A percentile compares a stretch with the other conserved stretches of the same genome.
phyloP scores from a whole-genome alignment of 129 eudicot genomes.

The Ambrosia artemisiifolia region DNA sequence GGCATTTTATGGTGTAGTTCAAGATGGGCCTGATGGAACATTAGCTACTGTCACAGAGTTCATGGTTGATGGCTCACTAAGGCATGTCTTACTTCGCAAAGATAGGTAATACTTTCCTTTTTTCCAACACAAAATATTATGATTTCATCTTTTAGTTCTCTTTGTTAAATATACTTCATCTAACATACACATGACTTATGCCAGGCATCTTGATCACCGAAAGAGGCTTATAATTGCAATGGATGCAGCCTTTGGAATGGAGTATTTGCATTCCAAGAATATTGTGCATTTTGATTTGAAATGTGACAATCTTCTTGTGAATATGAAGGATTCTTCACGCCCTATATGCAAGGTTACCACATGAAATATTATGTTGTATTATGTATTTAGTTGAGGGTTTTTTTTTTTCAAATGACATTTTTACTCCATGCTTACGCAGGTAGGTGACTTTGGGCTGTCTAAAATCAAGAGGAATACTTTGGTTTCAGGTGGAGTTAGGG shows the following conservation, averaged over 20 bases:
- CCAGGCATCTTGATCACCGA: constrained; percentile 51
- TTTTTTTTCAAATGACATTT: not conserved
- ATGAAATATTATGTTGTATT: not conserved
- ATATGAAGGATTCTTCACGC: constrained; percentile 62
- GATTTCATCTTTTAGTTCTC: not conserved
- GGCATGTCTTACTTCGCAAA: constrained; percentile 60
- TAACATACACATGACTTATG: not conserved
- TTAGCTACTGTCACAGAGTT: constrained; percentile 67
- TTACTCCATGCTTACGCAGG: constrained; percentile 23
- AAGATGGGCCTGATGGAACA: constrained; percentile 69
- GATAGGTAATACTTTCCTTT: constrained; percentile 39
- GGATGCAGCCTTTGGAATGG: constrained; percentile 87
- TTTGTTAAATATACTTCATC: not conserved
- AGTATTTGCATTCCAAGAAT: constrained; percentile 69
- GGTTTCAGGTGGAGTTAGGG: constrained; percentile 73
- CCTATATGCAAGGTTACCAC: constrained; percentile 72
- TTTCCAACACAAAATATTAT: not conserved
- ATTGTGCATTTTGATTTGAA: constrained; percentile 79
- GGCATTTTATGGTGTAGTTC: constrained; percentile 73
- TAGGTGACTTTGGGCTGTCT: constrained; percentile 70
- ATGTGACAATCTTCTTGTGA: constrained; percentile 70
- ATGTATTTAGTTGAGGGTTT: not conserved
- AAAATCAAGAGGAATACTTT: constrained; percentile 65
- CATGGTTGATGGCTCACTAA: constrained; percentile 73
- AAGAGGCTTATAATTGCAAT: constrained; percentile 64